Evolutionary conservation across 2,329 filamentous ascomycete genomes (phyloP), one percentile per base, ranked within the genome.

Genomic region (Passalora sequoiae): DNA sequence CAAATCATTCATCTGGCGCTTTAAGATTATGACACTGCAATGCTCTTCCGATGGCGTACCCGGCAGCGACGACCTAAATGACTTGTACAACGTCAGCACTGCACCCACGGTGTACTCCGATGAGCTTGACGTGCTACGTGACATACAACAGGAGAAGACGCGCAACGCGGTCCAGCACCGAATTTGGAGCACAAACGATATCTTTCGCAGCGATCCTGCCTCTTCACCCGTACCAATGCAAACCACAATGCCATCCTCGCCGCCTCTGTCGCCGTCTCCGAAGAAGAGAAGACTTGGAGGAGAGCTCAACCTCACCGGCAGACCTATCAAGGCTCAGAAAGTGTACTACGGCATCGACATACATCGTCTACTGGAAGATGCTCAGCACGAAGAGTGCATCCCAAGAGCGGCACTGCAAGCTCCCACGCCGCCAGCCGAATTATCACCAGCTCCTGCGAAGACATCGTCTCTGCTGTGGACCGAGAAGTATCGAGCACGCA

Each of bases 321-420:
- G 49, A 38, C 60, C 83, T 44, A 83, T 84, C 2, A 74, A 80
- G 46, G 85, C 85, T 2, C 79, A 78, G 57, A 79, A 79, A 55
- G 83, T 82, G 56, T 97, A 89, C 66, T 98, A 95, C 62, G 92
- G 92, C 7, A 84, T 98, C 52, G 84, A 95, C 35, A 92, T 98
- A 24, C 89, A 96, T 64, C 74, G 80, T 43, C 70, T 98, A 28
- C 76, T 97, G 44, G 82, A 86, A 44, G 76, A 83, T 12, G 84
- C 84, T 3, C 70, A 78, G 40, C 75, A 76, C 15, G 80, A 88
- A 49, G 66, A 76, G 7, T 67, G 71, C 27, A 59, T 59, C 22
- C 55, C 58, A 4, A 54, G 61, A 24, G 56, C 60, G 25, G 39
- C 62, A 8, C 39, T 54, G 1, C 55, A 66, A 8, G 16, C 35